These are phyloP conservation scores for Trichoderma gamsii DNA, from an alignment of 495 filamentous ascomycete species.

Conservation along the genomic window DNA sequence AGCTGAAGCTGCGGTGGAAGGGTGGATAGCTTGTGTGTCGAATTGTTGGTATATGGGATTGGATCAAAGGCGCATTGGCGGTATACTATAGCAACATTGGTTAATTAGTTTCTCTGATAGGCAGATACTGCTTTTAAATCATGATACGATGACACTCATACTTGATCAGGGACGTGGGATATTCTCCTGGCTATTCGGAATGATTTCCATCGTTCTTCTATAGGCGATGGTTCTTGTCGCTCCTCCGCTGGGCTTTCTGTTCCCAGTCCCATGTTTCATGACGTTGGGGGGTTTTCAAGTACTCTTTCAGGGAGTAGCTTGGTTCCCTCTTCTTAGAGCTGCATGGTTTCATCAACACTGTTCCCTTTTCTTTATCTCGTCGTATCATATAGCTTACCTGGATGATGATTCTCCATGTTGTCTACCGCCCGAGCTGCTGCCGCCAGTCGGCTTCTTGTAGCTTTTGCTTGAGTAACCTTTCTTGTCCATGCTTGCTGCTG, in stretches of 20 bases:
- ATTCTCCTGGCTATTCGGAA: too few relatives aligned
- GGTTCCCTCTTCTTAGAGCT: neutral
- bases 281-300: neutral
- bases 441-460: too few relatives aligned
- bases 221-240: neutral
- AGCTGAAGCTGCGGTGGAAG: neutral
- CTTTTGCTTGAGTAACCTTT: too few relatives aligned
- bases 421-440: neutral
- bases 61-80: neutral
- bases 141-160: constrained; percentile 4
- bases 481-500: too few relatives aligned
- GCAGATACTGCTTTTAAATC: neutral
- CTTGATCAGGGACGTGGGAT: neutral
- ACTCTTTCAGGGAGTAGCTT: neutral
- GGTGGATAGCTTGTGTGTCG: neutral
- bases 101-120: neutral
- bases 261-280: neutral
- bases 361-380: neutral
- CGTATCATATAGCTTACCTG: neutral
- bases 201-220: neutral
- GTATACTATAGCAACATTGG: neutral
- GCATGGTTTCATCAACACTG: neutral
- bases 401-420: neutral
- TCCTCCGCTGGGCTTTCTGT: neutral
- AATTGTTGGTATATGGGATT: neutral